These are phyloP conservation scores for Citrus maxima DNA, from an alignment of 345 rosid species.

Conservation along the genomic window DNA sequence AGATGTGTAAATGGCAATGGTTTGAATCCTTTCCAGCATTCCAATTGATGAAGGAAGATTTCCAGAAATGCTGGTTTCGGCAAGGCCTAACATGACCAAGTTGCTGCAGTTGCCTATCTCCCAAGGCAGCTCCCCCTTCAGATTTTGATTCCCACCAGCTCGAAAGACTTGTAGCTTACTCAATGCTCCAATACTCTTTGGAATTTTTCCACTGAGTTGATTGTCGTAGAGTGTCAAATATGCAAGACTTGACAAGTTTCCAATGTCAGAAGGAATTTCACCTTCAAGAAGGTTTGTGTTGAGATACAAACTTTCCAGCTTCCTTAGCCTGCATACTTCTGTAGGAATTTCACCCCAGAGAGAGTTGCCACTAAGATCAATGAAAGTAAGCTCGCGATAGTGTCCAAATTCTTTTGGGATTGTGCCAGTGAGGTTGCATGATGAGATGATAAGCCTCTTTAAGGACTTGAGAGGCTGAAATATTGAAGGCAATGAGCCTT, in stretches of 20 bases:
- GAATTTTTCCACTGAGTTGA: conserved; percentile 69
- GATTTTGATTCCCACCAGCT: conserved; percentile 88
- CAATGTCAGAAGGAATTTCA: conserved; percentile 60
- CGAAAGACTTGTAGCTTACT: conserved; percentile 55
- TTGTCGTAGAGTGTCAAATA: conserved; percentile 74
- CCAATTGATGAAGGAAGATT: conserved; percentile 70
- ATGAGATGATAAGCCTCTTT: conserved; percentile 54
- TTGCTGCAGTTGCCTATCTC: conserved; percentile 87
- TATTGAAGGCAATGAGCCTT: conserved; percentile 61
- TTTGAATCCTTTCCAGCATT: conserved; percentile 64
- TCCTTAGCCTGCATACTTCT: conserved; percentile 61
- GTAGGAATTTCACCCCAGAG: conserved; percentile 71
- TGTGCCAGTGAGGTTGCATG: conserved; percentile 67
- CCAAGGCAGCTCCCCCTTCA: conserved; percentile 78
- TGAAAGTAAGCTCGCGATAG: conserved; percentile 40
- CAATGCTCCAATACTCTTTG: conserved; percentile 64
- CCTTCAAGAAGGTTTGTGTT: conserved; percentile 81
- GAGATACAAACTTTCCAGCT: conserved; percentile 52
- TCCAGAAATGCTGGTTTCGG: conserved; percentile 94
- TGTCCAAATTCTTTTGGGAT: conserved; percentile 73
- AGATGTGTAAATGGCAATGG: conserved; percentile 74
- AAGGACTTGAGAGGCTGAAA: conserved; percentile 55
- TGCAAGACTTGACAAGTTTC: conserved; percentile 54
- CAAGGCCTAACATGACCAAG: conserved; percentile 80
- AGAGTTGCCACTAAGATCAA: conserved; percentile 76